A percentile compares a stretch with the other conserved stretches of the same genome.
These are phyloP conservation scores for Poronia punctata DNA, from an alignment of 495 filamentous ascomycete species.

Conservation along the genomic window DNA sequence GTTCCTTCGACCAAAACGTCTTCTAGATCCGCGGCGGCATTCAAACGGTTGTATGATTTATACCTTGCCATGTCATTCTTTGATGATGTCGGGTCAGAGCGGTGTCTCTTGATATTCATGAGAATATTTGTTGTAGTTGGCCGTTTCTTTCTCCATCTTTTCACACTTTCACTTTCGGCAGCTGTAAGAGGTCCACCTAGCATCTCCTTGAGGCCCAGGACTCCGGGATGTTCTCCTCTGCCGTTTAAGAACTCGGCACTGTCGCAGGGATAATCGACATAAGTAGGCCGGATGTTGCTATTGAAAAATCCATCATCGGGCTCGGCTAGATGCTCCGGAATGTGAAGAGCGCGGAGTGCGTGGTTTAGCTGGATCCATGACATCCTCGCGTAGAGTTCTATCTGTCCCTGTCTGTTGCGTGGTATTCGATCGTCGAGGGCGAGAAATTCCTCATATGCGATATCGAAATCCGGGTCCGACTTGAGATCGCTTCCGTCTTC, in stretches of 20 bases:
- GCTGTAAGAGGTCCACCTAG: constrained; percentile 9
- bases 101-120: too few relatives aligned
- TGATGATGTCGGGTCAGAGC: too few relatives aligned
- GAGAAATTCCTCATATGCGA: constrained; percentile 4
- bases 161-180: not conserved
- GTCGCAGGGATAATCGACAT: constrained; percentile 10
- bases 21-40: too few relatives aligned
- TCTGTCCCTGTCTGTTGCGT: not conserved
- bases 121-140: too few relatives aligned
- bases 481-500: not conserved
- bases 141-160: not conserved
- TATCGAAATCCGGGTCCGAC: not conserved
- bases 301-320: constrained; percentile 2
- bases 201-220: constrained; percentile 6
- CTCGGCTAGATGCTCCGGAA: not conserved
- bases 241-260: constrained; percentile 9
- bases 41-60: too few relatives aligned
- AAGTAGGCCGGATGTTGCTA: constrained; percentile 13
- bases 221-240: constrained; percentile 9
- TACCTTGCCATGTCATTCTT: too few relatives aligned
- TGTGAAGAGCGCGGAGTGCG: constrained; percentile 3
- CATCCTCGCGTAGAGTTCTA: not conserved
- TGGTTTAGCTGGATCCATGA: constrained; percentile 3
- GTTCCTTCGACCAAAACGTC: too few relatives aligned
- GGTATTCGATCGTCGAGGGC: not conserved